A percentile compares a stretch with the other conserved stretches of the same genome.
Evolutionary conservation across 2,329 filamentous ascomycete species (phyloP).

Genomic region (Colletotrichum nymphaeae): DNA sequence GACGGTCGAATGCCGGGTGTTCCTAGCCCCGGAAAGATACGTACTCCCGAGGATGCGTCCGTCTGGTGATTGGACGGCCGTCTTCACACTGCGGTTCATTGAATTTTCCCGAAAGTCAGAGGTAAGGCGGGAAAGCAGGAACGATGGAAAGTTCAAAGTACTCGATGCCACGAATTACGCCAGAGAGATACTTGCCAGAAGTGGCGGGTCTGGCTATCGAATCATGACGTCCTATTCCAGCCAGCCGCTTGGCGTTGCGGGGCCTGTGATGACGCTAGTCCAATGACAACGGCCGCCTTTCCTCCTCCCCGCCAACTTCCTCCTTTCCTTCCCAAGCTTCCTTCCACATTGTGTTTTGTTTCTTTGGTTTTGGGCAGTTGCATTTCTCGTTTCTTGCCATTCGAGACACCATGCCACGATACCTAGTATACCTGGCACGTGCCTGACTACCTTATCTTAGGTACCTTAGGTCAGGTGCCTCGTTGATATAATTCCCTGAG

Average conservation of each 20-base stretch:
- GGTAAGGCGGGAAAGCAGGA: background rate
- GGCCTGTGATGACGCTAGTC: background rate
- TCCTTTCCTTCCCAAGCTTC: background rate
- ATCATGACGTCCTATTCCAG: slow-evolving; percentile 30
- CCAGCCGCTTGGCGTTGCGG: slow-evolving; percentile 28
- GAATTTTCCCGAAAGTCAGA: background rate
- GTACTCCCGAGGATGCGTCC: background rate
- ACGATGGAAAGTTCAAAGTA: background rate
- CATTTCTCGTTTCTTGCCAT: background rate
- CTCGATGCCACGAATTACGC: fast-evolving
- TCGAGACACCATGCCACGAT: background rate
- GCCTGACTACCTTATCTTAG: no score
- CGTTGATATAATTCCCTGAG: no score
- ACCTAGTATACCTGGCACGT: background rate
- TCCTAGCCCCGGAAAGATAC: background rate
- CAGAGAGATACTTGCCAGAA: background rate
- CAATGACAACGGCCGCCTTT: slow-evolving; percentile 10
- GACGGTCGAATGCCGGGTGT: background rate
- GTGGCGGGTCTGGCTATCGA: background rate
- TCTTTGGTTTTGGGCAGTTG: background rate
- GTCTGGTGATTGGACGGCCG: background rate
- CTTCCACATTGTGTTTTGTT: background rate
- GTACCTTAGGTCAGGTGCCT: no score
- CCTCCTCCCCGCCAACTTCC: background rate
- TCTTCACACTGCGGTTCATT: background rate